phyloP scores from a whole-genome alignment of 1,284 basidiomycete genomes.

The Fomitopsis pinicola region DNA sequence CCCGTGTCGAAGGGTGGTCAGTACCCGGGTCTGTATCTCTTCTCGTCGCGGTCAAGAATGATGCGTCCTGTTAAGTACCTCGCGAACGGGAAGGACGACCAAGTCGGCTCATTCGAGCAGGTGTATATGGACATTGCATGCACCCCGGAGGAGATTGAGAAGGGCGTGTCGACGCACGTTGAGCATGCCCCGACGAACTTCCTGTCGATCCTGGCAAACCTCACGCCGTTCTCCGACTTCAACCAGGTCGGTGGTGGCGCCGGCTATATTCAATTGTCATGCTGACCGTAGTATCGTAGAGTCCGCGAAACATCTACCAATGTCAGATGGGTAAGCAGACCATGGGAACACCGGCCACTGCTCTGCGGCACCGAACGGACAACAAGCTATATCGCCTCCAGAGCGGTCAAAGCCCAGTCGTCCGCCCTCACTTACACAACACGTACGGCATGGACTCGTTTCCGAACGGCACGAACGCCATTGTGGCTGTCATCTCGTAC shows the following conservation, averaged over 20 bases:
- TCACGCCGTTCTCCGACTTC: conserved; percentile 91
- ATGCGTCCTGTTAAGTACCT: conserved; percentile 97
- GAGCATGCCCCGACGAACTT: conserved; percentile 96
- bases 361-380: conserved; percentile 89
- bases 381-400: conserved; percentile 98
- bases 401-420: conserved; percentile 92
- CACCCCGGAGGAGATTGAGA: conserved; percentile 85
- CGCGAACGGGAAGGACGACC: conserved; percentile 82
- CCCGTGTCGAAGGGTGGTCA: conserved; percentile 91
- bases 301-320: conserved; percentile 84
- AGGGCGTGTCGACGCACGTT: conserved; percentile 82
- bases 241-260: conserved; percentile 65
- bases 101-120: conserved; percentile 96
- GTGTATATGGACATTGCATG: conserved; percentile 99
- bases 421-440: conserved; percentile 89
- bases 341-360: conserved; percentile 97
- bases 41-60: conserved; percentile 88
- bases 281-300: conserved; percentile 37
- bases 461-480: conserved; percentile 97
- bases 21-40: conserved; percentile 95
- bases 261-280: not conserved
- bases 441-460: conserved; percentile 99
- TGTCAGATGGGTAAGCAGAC: conserved; percentile 99
- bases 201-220: conserved; percentile 81
- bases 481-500: conserved; percentile 99